Evolutionary conservation across 1,284 basidiomycete species (phyloP).

Genomic region (Microbotryum violaceum): DNA sequence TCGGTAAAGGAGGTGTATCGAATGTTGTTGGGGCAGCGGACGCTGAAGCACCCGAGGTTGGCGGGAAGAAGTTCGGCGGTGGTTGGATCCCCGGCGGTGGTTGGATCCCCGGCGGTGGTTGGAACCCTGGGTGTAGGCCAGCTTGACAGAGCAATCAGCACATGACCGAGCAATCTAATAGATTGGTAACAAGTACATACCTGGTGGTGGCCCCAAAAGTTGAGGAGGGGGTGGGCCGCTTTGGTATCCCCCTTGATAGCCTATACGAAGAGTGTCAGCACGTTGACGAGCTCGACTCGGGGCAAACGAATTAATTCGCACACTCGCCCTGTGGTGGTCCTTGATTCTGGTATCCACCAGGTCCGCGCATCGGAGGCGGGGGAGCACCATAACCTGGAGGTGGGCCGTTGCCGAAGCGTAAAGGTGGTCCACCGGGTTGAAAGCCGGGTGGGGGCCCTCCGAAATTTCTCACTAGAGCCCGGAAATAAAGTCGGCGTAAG

Average conservation of each 20-base stretch:
- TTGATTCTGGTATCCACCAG: conserved; percentile 39
- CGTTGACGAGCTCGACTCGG: too few species aligned
- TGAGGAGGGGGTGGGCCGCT: conserved; percentile 18
- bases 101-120: neutral
- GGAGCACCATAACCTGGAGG: neutral
- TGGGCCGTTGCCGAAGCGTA: conserved; percentile 1
- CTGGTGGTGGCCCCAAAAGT: neutral
- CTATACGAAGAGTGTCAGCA: too few species aligned
- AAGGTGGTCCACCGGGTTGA: neutral
- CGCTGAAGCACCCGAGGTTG: conserved; percentile 9
- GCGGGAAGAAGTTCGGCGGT: conserved; percentile 15
- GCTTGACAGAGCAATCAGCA: too few species aligned
- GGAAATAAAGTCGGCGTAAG: neutral
- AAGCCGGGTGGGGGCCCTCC: conserved; percentile 5
- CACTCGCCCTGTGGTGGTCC: conserved; percentile 36
- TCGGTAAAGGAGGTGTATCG: neutral
- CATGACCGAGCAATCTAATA: too few species aligned
- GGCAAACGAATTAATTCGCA: too few species aligned
- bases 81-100: neutral
- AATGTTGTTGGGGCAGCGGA: neutral
- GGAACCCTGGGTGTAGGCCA: neutral
- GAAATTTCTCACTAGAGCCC: conserved; percentile 1
- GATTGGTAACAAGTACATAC: too few species aligned
- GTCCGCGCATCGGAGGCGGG: conserved; percentile 29
- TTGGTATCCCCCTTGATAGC: conserved; percentile 8